Conservation (phyloP, 1,139 yeast genomes). For the Lodderomyces pseudojiufengensis region DNA sequence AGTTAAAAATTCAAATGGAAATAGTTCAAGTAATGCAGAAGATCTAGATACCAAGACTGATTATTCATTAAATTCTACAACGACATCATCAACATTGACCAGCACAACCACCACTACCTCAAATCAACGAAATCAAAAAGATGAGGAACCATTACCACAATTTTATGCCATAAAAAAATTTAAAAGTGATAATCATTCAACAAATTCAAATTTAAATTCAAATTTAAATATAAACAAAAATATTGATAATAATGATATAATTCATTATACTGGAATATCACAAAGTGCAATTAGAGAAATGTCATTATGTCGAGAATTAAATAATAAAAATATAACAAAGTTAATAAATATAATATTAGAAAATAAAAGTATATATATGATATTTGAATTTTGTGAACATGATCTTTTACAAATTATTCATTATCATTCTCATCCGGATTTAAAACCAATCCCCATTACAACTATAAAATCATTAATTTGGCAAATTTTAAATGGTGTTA, state of each 20-base stretch:
- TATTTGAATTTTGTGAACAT: conserved; percentile 93
- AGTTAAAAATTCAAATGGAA: neutral
- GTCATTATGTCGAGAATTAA: conserved; percentile 87
- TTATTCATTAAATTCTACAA: too few relatives aligned
- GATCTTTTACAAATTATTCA: conserved; percentile 91
- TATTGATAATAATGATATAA: conserved; percentile 65
- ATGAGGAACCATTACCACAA: conserved; percentile 18
- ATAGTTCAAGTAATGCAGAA: neutral
- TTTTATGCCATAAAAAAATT: conserved; percentile 89
- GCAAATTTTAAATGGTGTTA: conserved; percentile 90
- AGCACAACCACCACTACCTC: too few relatives aligned
- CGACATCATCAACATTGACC: too few relatives aligned
- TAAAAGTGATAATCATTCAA: conserved; percentile 77
- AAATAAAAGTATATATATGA: conserved; percentile 88
- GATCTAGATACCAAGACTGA: too few relatives aligned
- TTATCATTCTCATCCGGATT: conserved; percentile 86
- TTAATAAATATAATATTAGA: conserved; percentile 85
- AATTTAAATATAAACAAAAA: conserved; percentile 25
- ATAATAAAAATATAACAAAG: conserved; percentile 74
- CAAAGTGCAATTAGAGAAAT: conserved; percentile 96
- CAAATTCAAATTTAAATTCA: conserved; percentile 29
- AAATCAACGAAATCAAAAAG: neutral
- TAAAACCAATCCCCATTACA: conserved; percentile 69
- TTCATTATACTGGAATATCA: conserved; percentile 91
- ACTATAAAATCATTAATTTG: conserved; percentile 81